Evolutionary conservation across 192 early-diverging fungal genomes (phyloP).

Genomic region (Coemansia sp.): DNA sequence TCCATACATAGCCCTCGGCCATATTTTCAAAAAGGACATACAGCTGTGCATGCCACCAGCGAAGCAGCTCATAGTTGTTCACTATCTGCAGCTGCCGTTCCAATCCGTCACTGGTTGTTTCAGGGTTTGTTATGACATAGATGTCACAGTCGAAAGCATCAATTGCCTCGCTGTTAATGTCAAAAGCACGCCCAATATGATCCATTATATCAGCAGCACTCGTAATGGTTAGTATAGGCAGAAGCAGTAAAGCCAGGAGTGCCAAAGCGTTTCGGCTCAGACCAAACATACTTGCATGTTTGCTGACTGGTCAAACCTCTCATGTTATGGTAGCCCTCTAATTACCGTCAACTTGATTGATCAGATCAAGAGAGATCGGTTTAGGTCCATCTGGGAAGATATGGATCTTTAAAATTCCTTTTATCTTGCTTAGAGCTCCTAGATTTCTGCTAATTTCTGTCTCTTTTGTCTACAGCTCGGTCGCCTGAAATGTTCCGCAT

Average conservation of each 20-base stretch:
- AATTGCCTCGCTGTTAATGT: not conserved
- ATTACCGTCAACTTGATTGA: too few species aligned
- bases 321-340: too few species aligned
- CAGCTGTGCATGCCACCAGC: conserved; percentile 29
- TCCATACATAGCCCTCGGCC: conserved; percentile 38
- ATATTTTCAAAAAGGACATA: conserved; percentile 25
- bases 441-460: too few species aligned
- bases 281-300: too few species aligned
- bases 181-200: not conserved
- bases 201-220: not conserved
- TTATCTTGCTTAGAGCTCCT: too few species aligned
- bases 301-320: too few species aligned
- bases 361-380: too few species aligned
- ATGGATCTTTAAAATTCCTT: too few species aligned
- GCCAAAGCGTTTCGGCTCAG: too few species aligned
- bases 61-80: conserved; percentile 6
- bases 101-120: not conserved
- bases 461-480: too few species aligned
- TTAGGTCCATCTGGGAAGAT: too few species aligned
- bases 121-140: conserved; percentile 11
- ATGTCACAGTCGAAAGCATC: conserved; percentile 42
- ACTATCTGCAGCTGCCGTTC: not conserved
- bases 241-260: too few species aligned
- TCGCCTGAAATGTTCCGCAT: conserved; percentile 33
- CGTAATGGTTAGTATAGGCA: not conserved